Evolutionary conservation across 768 basidiomycete genomes (phyloP).

Genomic region (Clavaria fumosa): DNA sequence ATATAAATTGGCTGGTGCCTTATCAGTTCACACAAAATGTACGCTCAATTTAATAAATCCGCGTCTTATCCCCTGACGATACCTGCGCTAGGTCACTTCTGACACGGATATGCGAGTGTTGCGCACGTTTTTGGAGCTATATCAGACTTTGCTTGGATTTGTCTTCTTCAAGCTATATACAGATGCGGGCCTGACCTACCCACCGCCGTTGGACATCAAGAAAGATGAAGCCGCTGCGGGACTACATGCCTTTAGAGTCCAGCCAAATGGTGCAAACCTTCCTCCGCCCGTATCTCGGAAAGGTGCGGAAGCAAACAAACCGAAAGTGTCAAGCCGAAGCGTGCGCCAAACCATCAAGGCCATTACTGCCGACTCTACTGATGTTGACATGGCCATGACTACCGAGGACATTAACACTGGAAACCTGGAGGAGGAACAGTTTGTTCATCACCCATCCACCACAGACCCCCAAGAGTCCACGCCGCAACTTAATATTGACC

Average conservation of each 20-base stretch:
- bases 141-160: slow-evolving; percentile 92
- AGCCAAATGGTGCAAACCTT: slow-evolving; percentile 26
- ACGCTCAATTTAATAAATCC: slow-evolving; percentile 7
- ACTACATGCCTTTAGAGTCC: slow-evolving; percentile 72
- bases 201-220: slow-evolving; percentile 73
- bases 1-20: slow-evolving; percentile 89
- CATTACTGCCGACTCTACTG: slow-evolving; percentile 22
- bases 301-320: slow-evolving; percentile 29
- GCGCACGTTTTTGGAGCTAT: slow-evolving; percentile 94
- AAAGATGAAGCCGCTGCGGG: slow-evolving; percentile 81
- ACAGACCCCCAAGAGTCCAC: slow-evolving; percentile 29
- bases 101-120: slow-evolving; percentile 98
- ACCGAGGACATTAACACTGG: slow-evolving; percentile 18
- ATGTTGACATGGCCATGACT: slow-evolving; percentile 25
- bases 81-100: slow-evolving; percentile 51
- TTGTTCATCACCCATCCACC: slow-evolving; percentile 43
- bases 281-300: slow-evolving; percentile 28
- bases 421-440: slow-evolving; percentile 44
- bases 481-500: slow-evolving; percentile 42
- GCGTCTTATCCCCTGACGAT: background rate
- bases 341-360: slow-evolving; percentile 49
- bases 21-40: slow-evolving; percentile 96
- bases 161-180: slow-evolving; percentile 97
- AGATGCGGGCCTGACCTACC: slow-evolving; percentile 85
- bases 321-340: slow-evolving; percentile 32